Base-by-base conservation (phyloP, 2,329 filamentous ascomycete species). In the Penicillium crustosum region DNA sequence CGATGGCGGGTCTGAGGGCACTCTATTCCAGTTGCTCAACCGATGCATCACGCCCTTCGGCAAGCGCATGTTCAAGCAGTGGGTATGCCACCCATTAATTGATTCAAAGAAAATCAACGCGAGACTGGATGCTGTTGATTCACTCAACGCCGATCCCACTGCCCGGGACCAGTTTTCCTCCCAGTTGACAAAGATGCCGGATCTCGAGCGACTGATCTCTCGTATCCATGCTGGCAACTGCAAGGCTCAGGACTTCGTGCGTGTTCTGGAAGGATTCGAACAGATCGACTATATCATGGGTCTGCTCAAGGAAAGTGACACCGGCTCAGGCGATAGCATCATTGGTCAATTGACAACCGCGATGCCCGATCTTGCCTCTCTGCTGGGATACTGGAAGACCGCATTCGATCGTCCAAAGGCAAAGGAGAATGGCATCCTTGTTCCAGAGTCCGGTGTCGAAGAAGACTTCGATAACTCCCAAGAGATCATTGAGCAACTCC, bases 31-130 rank as follows among this genome's bases (percentile, higher is more conserved):
- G 51, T 86, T 99, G 62, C 83, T 99, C 52, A 97, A 99, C 73
- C 87, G 91, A 51, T 99, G 94, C 71, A 89, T 97, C 61, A 97
- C 94, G 4, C 93, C 94, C 0, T 99, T 99, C 70, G 94, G 94
- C 57, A 99, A 99, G 77, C 89, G 94, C 12, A 86, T 96, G 73
- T 92, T 99, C 74, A 89, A 93, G 54, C 92, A 96, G 73, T 99
- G 94, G 94, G 89, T 99, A 3, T 97, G 93, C 68, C 94, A 99
- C 74, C 94, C 94, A 2, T 81, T 99, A 15, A 91, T 92, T 72
- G 89, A 96, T 75, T 87, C 90, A 6, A 78, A 82, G 38, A 92
- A 89, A 70, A 97, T 99, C 79, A 96, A 97, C 68, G 92, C 95
- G 63, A 86, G 94, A 6, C 81, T 99, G 12, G 93, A 99, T 76